Evolutionary conservation across 2,329 filamentous ascomycete species (phyloP).

Genomic region (Neofusicoccum kwambonambiense): DNA sequence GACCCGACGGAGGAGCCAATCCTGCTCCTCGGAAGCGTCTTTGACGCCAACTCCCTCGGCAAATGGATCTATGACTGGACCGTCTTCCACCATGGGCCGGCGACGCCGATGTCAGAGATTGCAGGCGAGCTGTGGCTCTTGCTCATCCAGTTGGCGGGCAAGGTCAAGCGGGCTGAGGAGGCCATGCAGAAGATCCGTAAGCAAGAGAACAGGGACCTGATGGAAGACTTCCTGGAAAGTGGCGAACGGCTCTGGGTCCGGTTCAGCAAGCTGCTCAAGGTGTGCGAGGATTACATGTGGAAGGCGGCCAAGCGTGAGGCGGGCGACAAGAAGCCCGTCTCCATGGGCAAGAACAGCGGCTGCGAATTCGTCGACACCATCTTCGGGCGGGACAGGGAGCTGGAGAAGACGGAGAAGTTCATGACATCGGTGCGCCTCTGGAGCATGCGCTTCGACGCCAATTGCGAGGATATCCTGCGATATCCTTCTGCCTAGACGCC

Average conservation of each 20-base stretch:
- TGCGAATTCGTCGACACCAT: slow-evolving; percentile 95
- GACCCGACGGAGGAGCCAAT: slow-evolving; percentile 93
- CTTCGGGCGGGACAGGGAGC: slow-evolving; percentile 86
- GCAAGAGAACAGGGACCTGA: slow-evolving; percentile 71
- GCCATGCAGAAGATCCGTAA: slow-evolving; percentile 69
- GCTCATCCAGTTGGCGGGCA: slow-evolving; percentile 88
- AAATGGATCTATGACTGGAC: slow-evolving; percentile 99
- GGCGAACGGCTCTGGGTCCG: slow-evolving; percentile 84
- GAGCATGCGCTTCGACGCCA: slow-evolving; percentile 92
- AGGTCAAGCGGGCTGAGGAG: slow-evolving; percentile 88
- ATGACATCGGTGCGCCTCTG: slow-evolving; percentile 87
- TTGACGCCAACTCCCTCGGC: slow-evolving; percentile 94
- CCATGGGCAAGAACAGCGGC: slow-evolving; percentile 85
- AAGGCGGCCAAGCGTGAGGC: slow-evolving; percentile 16
- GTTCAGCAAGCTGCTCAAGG: slow-evolving; percentile 82
- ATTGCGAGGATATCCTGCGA: slow-evolving; percentile 84
- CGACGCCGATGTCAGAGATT: slow-evolving; percentile 81
- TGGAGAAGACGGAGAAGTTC: slow-evolving; percentile 86
- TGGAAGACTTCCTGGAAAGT: slow-evolving; percentile 86
- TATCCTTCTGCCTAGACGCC: slow-evolving; percentile 37
- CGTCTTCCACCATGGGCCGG: slow-evolving; percentile 80
- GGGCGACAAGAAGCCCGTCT: slow-evolving; percentile 18
- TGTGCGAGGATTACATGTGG: slow-evolving; percentile 94
- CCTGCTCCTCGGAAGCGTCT: slow-evolving; percentile 89
- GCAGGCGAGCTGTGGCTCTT: slow-evolving; percentile 94